Evolutionary conservation across 2,329 filamentous ascomycete genomes (phyloP).

Genomic region (Aureobasidium namibiae): DNA sequence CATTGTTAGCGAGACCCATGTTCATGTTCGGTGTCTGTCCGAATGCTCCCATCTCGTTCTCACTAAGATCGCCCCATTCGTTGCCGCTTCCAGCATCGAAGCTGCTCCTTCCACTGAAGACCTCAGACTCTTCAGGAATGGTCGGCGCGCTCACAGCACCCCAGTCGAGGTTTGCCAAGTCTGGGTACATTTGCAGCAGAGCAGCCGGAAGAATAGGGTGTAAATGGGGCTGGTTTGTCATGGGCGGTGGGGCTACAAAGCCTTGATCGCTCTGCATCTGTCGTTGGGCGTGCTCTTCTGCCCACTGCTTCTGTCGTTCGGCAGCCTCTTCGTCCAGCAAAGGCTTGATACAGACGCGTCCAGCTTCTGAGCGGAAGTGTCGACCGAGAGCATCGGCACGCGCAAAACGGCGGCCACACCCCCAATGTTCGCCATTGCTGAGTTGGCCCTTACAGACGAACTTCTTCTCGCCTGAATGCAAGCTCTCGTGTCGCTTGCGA

Average conservation of each 20-base stretch:
- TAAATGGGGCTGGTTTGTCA: slow-evolving; percentile 29
- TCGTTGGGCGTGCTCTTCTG: slow-evolving; percentile 51
- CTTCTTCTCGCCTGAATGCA: slow-evolving; percentile 97
- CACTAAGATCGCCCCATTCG: slow-evolving; percentile 60
- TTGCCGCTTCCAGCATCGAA: slow-evolving; percentile 63
- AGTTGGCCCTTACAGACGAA: slow-evolving; percentile 93
- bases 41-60: slow-evolving; percentile 33
- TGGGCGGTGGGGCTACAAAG: slow-evolving; percentile 25
- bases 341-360: slow-evolving; percentile 94
- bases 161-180: slow-evolving; percentile 87
- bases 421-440: slow-evolving; percentile 77
- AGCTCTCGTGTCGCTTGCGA: slow-evolving; percentile 88
- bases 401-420: slow-evolving; percentile 86
- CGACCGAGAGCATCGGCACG: slow-evolving; percentile 83
- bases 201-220: slow-evolving; percentile 68
- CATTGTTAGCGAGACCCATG: slow-evolving; percentile 3
- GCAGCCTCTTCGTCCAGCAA: slow-evolving; percentile 87
- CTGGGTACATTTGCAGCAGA: slow-evolving; percentile 84
- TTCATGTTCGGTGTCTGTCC: slow-evolving; percentile 1
- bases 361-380: slow-evolving; percentile 88
- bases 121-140: slow-evolving; percentile 53
- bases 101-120: slow-evolving; percentile 68
- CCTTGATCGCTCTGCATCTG: slow-evolving; percentile 48
- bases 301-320: slow-evolving; percentile 67
- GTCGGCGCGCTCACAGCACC: slow-evolving; percentile 33